A percentile compares a stretch with the other conserved stretches of the same genome.
Evolutionary conservation across 345 rosid species (phyloP).

Genomic region (Hibiscus mutabilis): DNA sequence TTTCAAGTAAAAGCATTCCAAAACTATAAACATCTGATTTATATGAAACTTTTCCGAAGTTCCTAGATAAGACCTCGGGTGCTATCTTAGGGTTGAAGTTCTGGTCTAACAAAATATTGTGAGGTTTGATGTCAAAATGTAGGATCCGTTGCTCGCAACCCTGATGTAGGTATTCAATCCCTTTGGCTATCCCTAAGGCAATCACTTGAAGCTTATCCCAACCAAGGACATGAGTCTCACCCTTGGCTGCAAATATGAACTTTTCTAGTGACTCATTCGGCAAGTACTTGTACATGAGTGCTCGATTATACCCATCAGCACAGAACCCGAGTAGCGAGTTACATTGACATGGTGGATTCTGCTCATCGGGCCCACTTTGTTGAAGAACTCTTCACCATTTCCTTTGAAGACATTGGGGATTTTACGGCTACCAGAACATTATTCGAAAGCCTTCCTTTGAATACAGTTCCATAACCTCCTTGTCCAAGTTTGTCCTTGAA

Average conservation of each 20-base stretch:
- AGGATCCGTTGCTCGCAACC: slow-evolving; percentile 1
- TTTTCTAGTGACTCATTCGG: background rate
- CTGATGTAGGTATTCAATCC: background rate
- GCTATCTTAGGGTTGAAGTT: background rate
- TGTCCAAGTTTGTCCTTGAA: slow-evolving; percentile 1
- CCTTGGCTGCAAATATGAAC: background rate
- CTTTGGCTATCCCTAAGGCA: background rate
- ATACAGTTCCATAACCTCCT: background rate
- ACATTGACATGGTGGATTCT: background rate
- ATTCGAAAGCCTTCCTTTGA: background rate
- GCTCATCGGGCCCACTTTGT: background rate
- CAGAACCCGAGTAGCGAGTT: background rate
- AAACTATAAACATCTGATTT: background rate
- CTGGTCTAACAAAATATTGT: background rate
- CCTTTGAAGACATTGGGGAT: background rate
- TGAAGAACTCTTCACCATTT: background rate
- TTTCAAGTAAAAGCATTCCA: slow-evolving; percentile 2
- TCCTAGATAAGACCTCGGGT: slow-evolving; percentile 2
- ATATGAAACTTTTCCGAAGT: background rate
- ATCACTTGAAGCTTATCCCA: background rate
- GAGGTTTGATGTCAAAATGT: background rate
- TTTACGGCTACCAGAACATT: background rate
- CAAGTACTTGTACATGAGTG: background rate
- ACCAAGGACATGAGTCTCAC: background rate
- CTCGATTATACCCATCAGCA: background rate